A percentile compares a stretch with the other conserved stretches of the same genome.
Evolutionary conservation across 2,329 filamentous ascomycete genomes (phyloP).

Genomic region (Sphaerulina musiva): DNA sequence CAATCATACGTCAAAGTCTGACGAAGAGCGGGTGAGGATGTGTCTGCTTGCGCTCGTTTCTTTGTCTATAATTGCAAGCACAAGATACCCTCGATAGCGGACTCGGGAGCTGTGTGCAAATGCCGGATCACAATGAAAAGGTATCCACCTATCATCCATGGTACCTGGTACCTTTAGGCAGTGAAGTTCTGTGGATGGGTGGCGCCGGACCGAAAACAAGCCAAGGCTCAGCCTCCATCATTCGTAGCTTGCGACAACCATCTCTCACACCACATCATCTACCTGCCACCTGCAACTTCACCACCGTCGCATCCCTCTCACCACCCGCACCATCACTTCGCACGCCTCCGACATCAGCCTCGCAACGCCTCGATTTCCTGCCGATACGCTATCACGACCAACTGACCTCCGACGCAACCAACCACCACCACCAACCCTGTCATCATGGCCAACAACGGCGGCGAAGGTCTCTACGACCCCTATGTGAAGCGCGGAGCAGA

Average conservation of each 20-base stretch:
- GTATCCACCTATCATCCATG: no score
- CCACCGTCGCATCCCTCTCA: constrained; percentile 3
- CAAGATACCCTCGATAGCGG: no score
- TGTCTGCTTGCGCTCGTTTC: no score
- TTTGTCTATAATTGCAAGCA: no score
- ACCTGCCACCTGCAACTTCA: not conserved
- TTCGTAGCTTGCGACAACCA: not conserved
- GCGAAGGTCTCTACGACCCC: constrained; percentile 24
- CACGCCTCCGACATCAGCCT: not conserved
- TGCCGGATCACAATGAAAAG: no score
- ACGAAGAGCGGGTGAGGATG: no score
- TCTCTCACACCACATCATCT: not conserved
- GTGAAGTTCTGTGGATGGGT: not conserved
- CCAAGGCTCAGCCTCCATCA: not conserved
- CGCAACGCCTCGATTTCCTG: not conserved
- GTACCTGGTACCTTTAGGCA: no score
- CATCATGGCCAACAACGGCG: constrained; percentile 20
- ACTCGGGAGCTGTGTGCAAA: no score
- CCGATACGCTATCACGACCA: constrained; percentile 8
- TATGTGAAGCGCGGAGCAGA: constrained; percentile 25
- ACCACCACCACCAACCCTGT: not conserved
- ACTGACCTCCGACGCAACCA: constrained; percentile 6
- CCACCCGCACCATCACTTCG: not conserved
- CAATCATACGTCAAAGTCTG: no score
- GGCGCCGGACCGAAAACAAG: not conserved